Conservation (phyloP, 2,329 filamentous ascomycete species). For the Trichophyton schoenleinii region DNA sequence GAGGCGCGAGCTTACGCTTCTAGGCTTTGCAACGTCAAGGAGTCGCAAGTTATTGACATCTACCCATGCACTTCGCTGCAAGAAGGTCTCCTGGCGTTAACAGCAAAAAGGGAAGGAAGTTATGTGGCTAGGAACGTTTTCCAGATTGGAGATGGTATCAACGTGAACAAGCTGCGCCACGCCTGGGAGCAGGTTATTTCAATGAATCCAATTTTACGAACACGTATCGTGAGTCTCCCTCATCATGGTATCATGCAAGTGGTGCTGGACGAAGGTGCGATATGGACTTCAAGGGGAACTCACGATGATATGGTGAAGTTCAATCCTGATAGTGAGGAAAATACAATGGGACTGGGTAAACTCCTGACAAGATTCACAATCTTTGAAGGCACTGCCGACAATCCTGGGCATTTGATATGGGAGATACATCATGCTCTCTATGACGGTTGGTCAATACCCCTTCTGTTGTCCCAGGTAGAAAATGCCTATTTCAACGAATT, state of each 20-base stretch:
- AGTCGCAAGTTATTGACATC: slow-evolving; percentile 17
- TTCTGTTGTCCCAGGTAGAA: neutral
- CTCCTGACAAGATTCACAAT: neutral
- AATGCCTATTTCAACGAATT: neutral
- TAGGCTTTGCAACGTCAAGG: slow-evolving; percentile 4
- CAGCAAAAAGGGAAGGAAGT: slow-evolving; percentile 22
- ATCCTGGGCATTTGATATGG: neutral
- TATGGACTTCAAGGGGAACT: slow-evolving; percentile 9
- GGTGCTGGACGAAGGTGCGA: slow-evolving; percentile 13
- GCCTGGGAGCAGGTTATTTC: slow-evolving; percentile 25
- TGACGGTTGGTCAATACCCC: slow-evolving; percentile 1
- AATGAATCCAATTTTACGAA: slow-evolving; percentile 30
- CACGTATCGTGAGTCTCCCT: slow-evolving; percentile 16
- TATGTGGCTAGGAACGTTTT: slow-evolving; percentile 26
- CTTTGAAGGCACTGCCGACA: neutral
- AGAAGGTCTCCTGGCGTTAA: slow-evolving; percentile 28
- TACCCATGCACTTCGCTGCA: slow-evolving; percentile 30
- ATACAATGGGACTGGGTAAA: neutral
- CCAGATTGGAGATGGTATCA: slow-evolving; percentile 16
- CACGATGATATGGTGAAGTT: neutral
- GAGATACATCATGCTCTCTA: slow-evolving; percentile 5
- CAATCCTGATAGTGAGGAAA: neutral
- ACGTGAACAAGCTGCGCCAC: slow-evolving; percentile 23
- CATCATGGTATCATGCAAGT: slow-evolving; percentile 16
- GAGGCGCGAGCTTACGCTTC: neutral